These are phyloP conservation scores for Multifurca ochricompacta DNA, from an alignment of 768 basidiomycete species.

Conservation along the genomic window DNA sequence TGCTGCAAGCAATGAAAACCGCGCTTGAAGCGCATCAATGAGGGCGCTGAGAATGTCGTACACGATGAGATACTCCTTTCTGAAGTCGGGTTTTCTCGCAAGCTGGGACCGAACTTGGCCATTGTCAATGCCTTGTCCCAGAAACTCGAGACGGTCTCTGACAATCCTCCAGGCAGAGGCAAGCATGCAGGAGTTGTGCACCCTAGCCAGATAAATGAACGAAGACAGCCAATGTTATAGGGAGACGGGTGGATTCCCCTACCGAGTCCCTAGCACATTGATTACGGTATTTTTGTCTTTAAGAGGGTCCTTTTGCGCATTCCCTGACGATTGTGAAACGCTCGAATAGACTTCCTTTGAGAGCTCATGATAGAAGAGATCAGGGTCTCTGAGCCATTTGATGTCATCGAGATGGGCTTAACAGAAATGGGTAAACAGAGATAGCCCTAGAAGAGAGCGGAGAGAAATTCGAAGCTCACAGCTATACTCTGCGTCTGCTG, in stretches of 20 bases:
- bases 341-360: constrained; percentile 49
- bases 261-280: constrained; percentile 22
- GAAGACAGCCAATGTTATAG: neutral
- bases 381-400: constrained; percentile 54
- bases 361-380: constrained; percentile 52
- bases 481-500: constrained; percentile 67
- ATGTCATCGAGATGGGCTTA: constrained; percentile 66
- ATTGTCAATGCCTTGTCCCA: constrained; percentile 53
- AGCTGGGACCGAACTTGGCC: constrained; percentile 44
- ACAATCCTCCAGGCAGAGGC: constrained; percentile 80
- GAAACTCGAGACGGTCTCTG: constrained; percentile 44
- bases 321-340: constrained; percentile 25
- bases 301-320: constrained; percentile 1
- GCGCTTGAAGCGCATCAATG: constrained; percentile 52
- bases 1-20: constrained; percentile 62
- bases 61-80: constrained; percentile 53
- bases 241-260: neutral
- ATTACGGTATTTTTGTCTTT: constrained; percentile 13
- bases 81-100: constrained; percentile 40
- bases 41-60: constrained; percentile 56
- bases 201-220: constrained; percentile 33
- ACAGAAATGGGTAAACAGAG: neutral
- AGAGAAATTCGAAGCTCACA: constrained; percentile 35
- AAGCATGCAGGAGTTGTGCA: constrained; percentile 77
- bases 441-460: neutral